Evolutionary conservation across 441 rosid species (phyloP).

Genomic region (Erodium chrysanthum): DNA sequence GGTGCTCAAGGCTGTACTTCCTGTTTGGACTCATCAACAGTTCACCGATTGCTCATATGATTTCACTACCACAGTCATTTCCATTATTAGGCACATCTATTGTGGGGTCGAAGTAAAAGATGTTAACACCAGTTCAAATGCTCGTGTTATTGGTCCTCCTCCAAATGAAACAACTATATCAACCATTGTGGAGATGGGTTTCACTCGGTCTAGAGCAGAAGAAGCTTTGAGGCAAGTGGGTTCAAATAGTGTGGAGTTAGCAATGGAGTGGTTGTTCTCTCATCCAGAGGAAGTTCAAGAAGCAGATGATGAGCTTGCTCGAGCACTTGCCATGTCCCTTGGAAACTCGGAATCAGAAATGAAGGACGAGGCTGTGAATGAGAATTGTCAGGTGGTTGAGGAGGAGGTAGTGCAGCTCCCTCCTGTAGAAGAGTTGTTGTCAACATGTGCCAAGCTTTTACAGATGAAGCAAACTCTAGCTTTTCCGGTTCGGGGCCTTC

Average conservation of each 20-base stretch:
- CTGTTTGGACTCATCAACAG: slow-evolving; percentile 87
- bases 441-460: slow-evolving; percentile 77
- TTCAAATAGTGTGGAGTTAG: slow-evolving; percentile 90
- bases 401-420: slow-evolving; percentile 80
- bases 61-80: slow-evolving; percentile 63
- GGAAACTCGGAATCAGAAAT: slow-evolving; percentile 81
- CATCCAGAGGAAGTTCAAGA: slow-evolving; percentile 89
- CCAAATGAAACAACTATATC: slow-evolving; percentile 80
- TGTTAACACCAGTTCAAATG: slow-evolving; percentile 34
- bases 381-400: slow-evolving; percentile 41
- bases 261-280: slow-evolving; percentile 97
- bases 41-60: slow-evolving; percentile 74
- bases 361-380: slow-evolving; percentile 53
- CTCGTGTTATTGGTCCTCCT: slow-evolving; percentile 79
- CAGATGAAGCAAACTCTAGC: slow-evolving; percentile 86
- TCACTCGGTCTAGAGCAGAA: slow-evolving; percentile 89
- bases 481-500: slow-evolving; percentile 85
- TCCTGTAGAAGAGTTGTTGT: slow-evolving; percentile 74
- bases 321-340: slow-evolving; percentile 95
- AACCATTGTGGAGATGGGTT: slow-evolving; percentile 98
- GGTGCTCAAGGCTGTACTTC: slow-evolving; percentile 89
- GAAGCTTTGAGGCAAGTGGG: slow-evolving; percentile 96
- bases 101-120: slow-evolving; percentile 94
- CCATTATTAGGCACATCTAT: slow-evolving; percentile 79
- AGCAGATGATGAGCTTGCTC: slow-evolving; percentile 99